Conservation (phyloP, 177 flowering plant genomes). For the Vitis hybrid region DNA sequence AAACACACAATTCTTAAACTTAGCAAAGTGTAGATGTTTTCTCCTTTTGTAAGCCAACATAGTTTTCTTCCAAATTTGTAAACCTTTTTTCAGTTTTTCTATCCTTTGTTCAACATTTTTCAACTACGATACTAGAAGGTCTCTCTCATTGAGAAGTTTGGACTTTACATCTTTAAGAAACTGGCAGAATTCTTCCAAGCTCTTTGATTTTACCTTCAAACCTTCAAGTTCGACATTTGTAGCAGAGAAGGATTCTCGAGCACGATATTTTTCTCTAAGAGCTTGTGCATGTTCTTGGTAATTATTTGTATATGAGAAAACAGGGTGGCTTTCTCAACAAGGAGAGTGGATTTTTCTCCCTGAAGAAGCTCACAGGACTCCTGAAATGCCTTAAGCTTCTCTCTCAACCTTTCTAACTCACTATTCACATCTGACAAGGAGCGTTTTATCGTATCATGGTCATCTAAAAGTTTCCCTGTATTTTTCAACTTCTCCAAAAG, state of each 20-base stretch:
- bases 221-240: slow-evolving; percentile 63
- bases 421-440: too few species aligned
- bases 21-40: slow-evolving; percentile 39
- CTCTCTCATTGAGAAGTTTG: slow-evolving; percentile 53
- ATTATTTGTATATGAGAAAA: slow-evolving; percentile 51
- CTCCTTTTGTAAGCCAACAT: slow-evolving; percentile 56
- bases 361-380: too few species aligned
- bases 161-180: slow-evolving; percentile 52
- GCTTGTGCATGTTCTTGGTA: slow-evolving; percentile 46
- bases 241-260: slow-evolving; percentile 52
- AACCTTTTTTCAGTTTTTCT: slow-evolving; percentile 52
- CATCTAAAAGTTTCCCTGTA: slow-evolving; percentile 44
- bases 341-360: too few species aligned
- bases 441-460: slow-evolving; percentile 42
- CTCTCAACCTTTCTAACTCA: too few species aligned
- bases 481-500: slow-evolving; percentile 49
- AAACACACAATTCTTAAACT: slow-evolving; percentile 52
- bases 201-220: slow-evolving; percentile 46
- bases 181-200: slow-evolving; percentile 59
- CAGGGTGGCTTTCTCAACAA: slow-evolving; percentile 61
- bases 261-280: slow-evolving; percentile 43
- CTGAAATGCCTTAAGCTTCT: too few species aligned
- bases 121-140: slow-evolving; percentile 36
- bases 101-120: slow-evolving; percentile 45
- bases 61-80: slow-evolving; percentile 53